phyloP scores from a whole-genome alignment of 225 moss, liverwort and hornwort genomes.

The Bryum argenteum region DNA sequence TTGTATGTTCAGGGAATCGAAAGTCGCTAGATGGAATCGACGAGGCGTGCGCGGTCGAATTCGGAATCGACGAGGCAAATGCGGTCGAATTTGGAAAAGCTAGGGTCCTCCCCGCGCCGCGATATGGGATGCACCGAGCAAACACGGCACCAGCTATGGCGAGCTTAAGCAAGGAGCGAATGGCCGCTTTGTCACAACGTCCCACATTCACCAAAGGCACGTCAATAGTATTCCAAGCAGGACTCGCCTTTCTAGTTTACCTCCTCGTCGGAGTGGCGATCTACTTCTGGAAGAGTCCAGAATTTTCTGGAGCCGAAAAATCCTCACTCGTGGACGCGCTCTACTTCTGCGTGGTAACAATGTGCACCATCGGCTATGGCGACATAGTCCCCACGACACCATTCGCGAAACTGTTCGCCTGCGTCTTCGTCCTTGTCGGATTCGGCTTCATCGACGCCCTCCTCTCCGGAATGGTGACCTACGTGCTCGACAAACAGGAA shows the following conservation, averaged over 20 bases:
- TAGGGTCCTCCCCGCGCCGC: not conserved
- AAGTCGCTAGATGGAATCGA: too few species aligned
- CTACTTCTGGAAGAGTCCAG: conserved; percentile 55
- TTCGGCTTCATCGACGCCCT: conserved; percentile 88
- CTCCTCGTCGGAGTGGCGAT: conserved; percentile 62
- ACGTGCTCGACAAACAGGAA: conserved; percentile 84
- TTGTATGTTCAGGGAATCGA: too few species aligned
- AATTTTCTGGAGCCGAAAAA: conserved; percentile 64
- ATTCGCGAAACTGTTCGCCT: conserved; percentile 68
- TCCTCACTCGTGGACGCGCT: conserved; percentile 67
- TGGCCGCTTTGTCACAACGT: conserved; percentile 14
- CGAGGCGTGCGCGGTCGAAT: not conserved
- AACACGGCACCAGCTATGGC: conserved; percentile 58
- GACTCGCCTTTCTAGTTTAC: conserved; percentile 62
- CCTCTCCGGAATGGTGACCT: conserved; percentile 75
- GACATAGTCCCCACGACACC: conserved; percentile 82
- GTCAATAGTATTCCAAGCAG: conserved; percentile 58
- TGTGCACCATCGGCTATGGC: conserved; percentile 97
- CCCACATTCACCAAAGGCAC: conserved; percentile 51
- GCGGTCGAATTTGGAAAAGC: not conserved
- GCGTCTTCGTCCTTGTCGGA: conserved; percentile 70
- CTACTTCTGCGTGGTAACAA: conserved; percentile 93
- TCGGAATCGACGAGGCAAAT: not conserved
- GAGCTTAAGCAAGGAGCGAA: conserved; percentile 29
- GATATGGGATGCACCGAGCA: conserved; percentile 42